A percentile compares a stretch with the other conserved stretches of the same genome.
Evolutionary conservation across 2,329 filamentous ascomycete species (phyloP).

Genomic region (Sclerotinia subarctica): DNA sequence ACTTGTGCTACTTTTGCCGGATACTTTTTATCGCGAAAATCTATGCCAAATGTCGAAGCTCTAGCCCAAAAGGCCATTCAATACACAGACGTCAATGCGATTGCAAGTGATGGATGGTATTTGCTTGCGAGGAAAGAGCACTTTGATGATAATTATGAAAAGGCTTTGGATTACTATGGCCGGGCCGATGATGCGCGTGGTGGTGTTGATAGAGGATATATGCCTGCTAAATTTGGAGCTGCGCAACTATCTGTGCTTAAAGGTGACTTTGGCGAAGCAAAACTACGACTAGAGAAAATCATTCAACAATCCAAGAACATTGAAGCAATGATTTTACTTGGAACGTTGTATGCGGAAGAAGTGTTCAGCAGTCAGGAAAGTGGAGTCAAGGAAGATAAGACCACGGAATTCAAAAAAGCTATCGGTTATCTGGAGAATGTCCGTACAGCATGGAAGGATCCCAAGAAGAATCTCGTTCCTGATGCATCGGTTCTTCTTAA

Average conservation of each 20-base stretch:
- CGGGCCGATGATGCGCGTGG: slow-evolving; percentile 89
- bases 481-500: slow-evolving; percentile 90
- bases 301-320: slow-evolving; percentile 78
- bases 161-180: slow-evolving; percentile 81
- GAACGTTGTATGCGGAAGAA: slow-evolving; percentile 90
- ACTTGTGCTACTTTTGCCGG: slow-evolving; percentile 86
- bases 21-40: slow-evolving; percentile 84
- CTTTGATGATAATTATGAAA: slow-evolving; percentile 69
- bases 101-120: slow-evolving; percentile 98
- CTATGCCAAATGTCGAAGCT: slow-evolving; percentile 76
- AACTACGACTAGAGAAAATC: slow-evolving; percentile 91
- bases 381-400: slow-evolving; percentile 81
- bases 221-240: slow-evolving; percentile 91
- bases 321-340: slow-evolving; percentile 89
- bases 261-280: slow-evolving; percentile 84
- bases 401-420: slow-evolving; percentile 79
- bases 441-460: slow-evolving; percentile 84
- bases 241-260: slow-evolving; percentile 85
- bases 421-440: slow-evolving; percentile 81
- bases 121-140: slow-evolving; percentile 89
- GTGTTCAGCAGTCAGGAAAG: slow-evolving; percentile 75
- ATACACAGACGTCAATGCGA: slow-evolving; percentile 90
- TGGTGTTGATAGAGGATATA: slow-evolving; percentile 82
- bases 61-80: slow-evolving; percentile 92
- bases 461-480: slow-evolving; percentile 76